Conservation (phyloP, 805 yeast genomes). For the Myxozyma kluyveri region DNA sequence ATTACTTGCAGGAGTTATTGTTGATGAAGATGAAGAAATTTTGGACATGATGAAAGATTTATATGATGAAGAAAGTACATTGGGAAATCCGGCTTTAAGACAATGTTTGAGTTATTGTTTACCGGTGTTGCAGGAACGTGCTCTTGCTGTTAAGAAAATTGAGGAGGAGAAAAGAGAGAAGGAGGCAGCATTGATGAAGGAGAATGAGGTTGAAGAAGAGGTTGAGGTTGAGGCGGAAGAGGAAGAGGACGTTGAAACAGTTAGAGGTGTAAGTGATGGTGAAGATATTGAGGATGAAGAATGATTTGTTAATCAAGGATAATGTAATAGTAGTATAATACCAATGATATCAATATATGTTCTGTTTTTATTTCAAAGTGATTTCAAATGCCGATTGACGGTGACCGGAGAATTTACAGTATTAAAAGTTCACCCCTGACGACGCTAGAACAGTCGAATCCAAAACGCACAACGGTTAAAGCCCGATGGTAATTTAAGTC, state of each 20-base stretch:
- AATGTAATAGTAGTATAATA: too few relatives aligned
- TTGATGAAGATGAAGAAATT: conserved; percentile 51
- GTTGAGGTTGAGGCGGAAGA: not conserved
- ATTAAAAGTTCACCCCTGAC: too few relatives aligned
- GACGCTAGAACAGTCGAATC: too few relatives aligned
- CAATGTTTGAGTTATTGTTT: conserved; percentile 84
- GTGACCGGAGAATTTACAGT: too few relatives aligned
- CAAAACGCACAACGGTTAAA: too few relatives aligned
- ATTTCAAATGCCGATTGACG: too few relatives aligned
- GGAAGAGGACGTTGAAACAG: not conserved
- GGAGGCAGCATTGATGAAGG: conserved; percentile 30
- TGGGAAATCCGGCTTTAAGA: conserved; percentile 60
- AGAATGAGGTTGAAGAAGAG: not conserved
- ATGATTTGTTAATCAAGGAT: too few relatives aligned
- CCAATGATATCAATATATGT: too few relatives aligned
- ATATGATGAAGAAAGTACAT: conserved; percentile 69
- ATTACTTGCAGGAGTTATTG: conserved; percentile 70
- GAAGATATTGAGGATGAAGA: not conserved
- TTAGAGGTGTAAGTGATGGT: not conserved
- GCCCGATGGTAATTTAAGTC: too few relatives aligned
- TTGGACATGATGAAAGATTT: conserved; percentile 11
- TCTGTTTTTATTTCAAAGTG: too few relatives aligned
- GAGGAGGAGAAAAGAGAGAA: not conserved
- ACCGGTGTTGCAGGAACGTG: conserved; percentile 51
- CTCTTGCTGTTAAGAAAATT: not conserved